Percentiles rank a stretch among this genome's conserved stretches.
These are phyloP conservation scores for Metschnikowia similis DNA, from an alignment of 805 yeast species.

Conservation along the genomic window DNA sequence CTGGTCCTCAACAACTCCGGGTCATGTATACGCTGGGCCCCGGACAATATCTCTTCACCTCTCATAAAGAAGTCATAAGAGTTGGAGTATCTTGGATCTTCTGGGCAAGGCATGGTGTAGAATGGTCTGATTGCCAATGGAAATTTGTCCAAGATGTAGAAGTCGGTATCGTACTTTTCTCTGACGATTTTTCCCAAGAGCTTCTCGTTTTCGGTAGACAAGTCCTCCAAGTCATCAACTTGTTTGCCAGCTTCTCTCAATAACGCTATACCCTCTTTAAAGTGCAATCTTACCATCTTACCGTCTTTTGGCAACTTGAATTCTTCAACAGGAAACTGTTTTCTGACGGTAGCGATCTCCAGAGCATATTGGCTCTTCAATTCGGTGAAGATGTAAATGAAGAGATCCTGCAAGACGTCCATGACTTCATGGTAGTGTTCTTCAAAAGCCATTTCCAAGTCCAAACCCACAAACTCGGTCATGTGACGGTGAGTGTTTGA, in stretches of 20 bases:
- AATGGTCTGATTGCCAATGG: slow-evolving; percentile 96
- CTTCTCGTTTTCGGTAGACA: slow-evolving; percentile 92
- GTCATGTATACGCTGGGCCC: slow-evolving; percentile 99
- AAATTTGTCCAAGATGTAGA: slow-evolving; percentile 96
- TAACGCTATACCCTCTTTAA: slow-evolving; percentile 86
- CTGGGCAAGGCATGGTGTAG: slow-evolving; percentile 98
- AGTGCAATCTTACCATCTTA: slow-evolving; percentile 85
- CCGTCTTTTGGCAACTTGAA: slow-evolving; percentile 92
- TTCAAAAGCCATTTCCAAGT: slow-evolving; percentile 96
- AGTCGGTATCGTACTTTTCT: slow-evolving; percentile 94
- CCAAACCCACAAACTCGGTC: slow-evolving; percentile 98
- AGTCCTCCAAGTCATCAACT: slow-evolving; percentile 83
- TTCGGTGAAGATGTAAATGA: slow-evolving; percentile 82
- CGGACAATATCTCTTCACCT: slow-evolving; percentile 98
- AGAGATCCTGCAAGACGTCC: slow-evolving; percentile 61
- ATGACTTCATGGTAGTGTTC: slow-evolving; percentile 94
- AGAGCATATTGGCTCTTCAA: slow-evolving; percentile 72
- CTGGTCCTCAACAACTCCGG: slow-evolving; percentile 76
- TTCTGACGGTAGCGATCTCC: slow-evolving; percentile 87
- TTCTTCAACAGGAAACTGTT: slow-evolving; percentile 96
- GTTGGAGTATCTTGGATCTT: slow-evolving; percentile 88
- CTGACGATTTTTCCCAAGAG: slow-evolving; percentile 85
- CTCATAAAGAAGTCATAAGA: slow-evolving; percentile 99
- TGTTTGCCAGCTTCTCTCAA: slow-evolving; percentile 83
- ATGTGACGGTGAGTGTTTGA: slow-evolving; percentile 98